Conservation (phyloP, 1,284 basidiomycete species). For the Ustilago nuda region DNA sequence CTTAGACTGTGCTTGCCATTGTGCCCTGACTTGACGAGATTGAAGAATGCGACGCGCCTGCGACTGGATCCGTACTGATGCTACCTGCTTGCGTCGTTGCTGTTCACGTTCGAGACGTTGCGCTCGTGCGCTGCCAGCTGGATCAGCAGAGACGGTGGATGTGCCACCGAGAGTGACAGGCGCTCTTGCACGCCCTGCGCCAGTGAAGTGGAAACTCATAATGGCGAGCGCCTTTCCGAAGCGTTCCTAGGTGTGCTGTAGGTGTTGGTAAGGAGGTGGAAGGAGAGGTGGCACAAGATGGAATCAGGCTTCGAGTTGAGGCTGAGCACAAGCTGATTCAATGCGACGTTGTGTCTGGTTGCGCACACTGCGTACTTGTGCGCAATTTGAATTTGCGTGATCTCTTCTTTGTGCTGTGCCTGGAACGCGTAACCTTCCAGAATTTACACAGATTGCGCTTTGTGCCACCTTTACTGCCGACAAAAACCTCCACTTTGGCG, state of each 20-base stretch:
- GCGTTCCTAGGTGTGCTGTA: not conserved
- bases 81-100: constrained; percentile 29
- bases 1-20: constrained; percentile 15
- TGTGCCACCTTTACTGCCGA: constrained; percentile 12
- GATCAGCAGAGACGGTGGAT: constrained; percentile 32
- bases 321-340: constrained; percentile 1
- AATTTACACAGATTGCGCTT: not conserved
- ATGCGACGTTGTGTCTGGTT: not conserved
- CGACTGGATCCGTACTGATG: constrained; percentile 33
- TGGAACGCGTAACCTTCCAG: constrained; percentile 5
- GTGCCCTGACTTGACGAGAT: constrained; percentile 17
- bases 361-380: too few relatives aligned
- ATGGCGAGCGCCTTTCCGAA: not conserved
- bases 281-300: not conserved
- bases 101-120: constrained; percentile 44
- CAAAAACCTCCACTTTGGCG: constrained; percentile 16
- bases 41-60: constrained; percentile 33
- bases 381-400: constrained; percentile 9
- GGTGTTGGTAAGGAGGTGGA: not conserved
- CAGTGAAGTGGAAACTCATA: constrained; percentile 58
- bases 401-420: not conserved
- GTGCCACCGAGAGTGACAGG: constrained; percentile 47
- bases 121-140: constrained; percentile 38
- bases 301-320: not conserved
- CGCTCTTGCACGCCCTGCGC: constrained; percentile 34